A percentile compares a stretch with the other conserved stretches of the same genome.
These are phyloP conservation scores for Colletotrichum theobromicola DNA, from an alignment of 2,329 filamentous ascomycete species.

Conservation along the genomic window DNA sequence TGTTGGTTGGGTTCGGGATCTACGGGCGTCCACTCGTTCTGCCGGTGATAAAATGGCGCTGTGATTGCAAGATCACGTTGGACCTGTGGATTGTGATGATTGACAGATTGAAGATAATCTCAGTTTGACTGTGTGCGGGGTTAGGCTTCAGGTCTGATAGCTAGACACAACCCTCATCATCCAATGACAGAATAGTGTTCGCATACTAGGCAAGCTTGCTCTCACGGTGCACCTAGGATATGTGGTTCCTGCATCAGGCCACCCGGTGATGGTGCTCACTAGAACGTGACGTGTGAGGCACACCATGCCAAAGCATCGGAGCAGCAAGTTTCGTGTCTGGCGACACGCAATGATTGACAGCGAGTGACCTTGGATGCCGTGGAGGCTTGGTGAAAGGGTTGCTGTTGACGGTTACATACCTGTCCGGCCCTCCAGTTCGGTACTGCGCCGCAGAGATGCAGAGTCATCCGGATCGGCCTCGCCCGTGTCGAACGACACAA, in stretches of 20 bases:
- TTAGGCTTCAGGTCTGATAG: background rate
- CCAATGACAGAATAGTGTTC: background rate
- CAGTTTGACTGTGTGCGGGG: background rate
- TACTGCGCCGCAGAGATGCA: background rate
- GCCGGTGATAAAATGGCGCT: background rate
- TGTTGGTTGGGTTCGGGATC: slow-evolving; percentile 12
- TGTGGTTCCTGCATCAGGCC: background rate
- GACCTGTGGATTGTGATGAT: background rate
- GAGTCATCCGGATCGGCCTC: background rate
- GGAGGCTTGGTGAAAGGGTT: background rate
- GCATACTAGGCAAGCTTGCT: background rate
- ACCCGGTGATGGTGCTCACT: background rate
- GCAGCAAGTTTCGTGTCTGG: background rate
- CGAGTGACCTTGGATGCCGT: background rate
- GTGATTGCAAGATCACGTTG: background rate
- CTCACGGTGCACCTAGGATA: background rate
- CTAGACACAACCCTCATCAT: background rate
- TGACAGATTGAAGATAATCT: background rate
- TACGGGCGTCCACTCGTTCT: background rate
- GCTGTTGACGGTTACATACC: background rate
- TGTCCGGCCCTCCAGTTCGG: background rate
- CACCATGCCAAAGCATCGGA: background rate
- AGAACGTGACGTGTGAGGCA: background rate
- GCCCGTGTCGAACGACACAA: background rate
- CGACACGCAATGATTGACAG: background rate